Percentiles rank a stretch among this genome's conserved stretches.
phyloP scores from a whole-genome alignment of 2,329 filamentous ascomycete genomes.

The Arthrobotrys sinensis region DNA sequence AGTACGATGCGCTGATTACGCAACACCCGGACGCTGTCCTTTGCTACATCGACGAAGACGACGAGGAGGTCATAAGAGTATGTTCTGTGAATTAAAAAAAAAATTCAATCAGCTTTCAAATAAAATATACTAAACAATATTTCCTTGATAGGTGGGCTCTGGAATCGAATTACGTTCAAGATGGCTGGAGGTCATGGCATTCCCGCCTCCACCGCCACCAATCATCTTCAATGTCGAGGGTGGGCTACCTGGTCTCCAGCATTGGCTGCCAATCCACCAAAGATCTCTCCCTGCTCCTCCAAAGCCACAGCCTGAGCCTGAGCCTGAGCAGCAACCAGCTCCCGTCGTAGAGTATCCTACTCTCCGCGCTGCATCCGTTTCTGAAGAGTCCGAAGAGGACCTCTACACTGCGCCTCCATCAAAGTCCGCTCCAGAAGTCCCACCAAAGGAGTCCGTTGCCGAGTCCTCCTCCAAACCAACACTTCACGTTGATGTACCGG shows the following conservation, averaged over 20 bases:
- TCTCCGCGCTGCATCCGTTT: conserved; percentile 7
- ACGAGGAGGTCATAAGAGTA: conserved; percentile 64
- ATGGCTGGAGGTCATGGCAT: conserved; percentile 56
- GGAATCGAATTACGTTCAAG: conserved; percentile 60
- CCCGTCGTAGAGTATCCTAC: conserved; percentile 23
- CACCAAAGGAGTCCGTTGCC: conserved; percentile 29
- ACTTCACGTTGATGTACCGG: neutral
- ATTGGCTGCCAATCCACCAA: conserved; percentile 51
- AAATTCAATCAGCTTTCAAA: conserved; percentile 9
- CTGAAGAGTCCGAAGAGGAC: conserved; percentile 49
- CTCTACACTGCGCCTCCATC: conserved; percentile 44
- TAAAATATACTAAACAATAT: conserved; percentile 21
- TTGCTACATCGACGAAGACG: conserved; percentile 64
- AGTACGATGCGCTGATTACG: conserved; percentile 63
- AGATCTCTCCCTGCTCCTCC: conserved; percentile 30
- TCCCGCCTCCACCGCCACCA: conserved; percentile 57
- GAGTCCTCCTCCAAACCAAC: conserved; percentile 18
- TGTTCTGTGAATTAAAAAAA: conserved; percentile 8
- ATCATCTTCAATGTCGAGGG: conserved; percentile 59
- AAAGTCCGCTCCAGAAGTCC: conserved; percentile 19
- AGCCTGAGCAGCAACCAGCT: conserved; percentile 10
- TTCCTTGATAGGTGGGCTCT: conserved; percentile 62
- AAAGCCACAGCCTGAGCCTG: neutral
- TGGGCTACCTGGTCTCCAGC: conserved; percentile 30
- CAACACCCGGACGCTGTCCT: conserved; percentile 63